Conservation (phyloP, 768 basidiomycete genomes). For the Cystofilobasidium macerans region DNA sequence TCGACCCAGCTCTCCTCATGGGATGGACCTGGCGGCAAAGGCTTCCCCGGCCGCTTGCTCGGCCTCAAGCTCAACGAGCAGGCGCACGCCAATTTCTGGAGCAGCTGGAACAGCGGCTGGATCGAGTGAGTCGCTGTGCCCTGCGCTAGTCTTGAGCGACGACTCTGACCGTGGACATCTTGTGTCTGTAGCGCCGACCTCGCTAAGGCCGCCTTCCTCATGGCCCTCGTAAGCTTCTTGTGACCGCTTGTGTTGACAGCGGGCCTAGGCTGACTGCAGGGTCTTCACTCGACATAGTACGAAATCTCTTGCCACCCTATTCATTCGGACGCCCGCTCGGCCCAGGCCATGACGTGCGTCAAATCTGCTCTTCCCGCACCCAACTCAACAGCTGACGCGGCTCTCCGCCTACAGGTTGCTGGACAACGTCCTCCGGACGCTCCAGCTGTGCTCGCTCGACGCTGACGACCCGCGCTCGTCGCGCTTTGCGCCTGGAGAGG, state of each 20-base stretch:
- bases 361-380: background rate
- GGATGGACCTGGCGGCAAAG: conserved; percentile 18
- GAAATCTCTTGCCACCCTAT: conserved; percentile 9
- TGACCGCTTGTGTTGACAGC: too few species aligned
- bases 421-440: conserved; percentile 17
- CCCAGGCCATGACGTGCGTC: conserved; percentile 11
- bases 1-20: conserved; percentile 16
- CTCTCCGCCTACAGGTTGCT: background rate
- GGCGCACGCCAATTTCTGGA: conserved; percentile 22
- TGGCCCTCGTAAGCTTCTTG: background rate
- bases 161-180: too few species aligned
- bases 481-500: background rate
- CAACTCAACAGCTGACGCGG: background rate
- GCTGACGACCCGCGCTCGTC: background rate
- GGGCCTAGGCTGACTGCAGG: background rate
- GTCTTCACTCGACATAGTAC: background rate
- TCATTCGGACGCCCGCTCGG: conserved; percentile 1
- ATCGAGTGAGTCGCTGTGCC: conserved; percentile 14
- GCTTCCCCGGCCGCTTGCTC: conserved; percentile 14
- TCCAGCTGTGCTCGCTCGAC: conserved; percentile 16
- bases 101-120: conserved; percentile 21
- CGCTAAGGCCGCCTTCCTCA: conserved; percentile 24
- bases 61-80: conserved; percentile 21
- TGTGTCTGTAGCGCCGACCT: conserved; percentile 9
- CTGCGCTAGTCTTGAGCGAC: too few species aligned